phyloP scores from a whole-genome alignment of 352 stramenopile genomes.

The Pythium pyrilobum region DNA sequence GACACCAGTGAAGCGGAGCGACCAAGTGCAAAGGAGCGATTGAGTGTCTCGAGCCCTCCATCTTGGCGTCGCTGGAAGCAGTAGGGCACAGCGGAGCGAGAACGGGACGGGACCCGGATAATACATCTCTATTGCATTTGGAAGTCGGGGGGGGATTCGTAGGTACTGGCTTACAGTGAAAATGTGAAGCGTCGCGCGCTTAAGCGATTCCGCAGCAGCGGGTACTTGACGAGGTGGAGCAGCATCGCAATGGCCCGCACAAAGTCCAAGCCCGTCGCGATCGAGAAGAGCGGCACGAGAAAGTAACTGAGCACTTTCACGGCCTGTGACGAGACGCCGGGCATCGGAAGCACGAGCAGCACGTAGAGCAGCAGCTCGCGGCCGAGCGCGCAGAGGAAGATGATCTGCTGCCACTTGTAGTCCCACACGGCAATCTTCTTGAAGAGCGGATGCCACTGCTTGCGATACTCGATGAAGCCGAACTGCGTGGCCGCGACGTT shows the following conservation, averaged over 20 bases:
- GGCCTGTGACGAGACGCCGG: slow-evolving; percentile 9
- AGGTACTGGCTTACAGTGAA: neutral
- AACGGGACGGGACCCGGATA: neutral
- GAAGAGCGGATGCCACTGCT: slow-evolving; percentile 58
- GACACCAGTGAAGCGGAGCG: too few relatives aligned
- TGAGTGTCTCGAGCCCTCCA: too few relatives aligned
- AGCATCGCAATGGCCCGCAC: slow-evolving; percentile 47
- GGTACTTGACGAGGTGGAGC: slow-evolving; percentile 44
- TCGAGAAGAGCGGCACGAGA: slow-evolving; percentile 52
- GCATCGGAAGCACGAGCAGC: slow-evolving; percentile 54
- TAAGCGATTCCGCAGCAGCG: slow-evolving; percentile 14
- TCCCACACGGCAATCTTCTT: slow-evolving; percentile 55
- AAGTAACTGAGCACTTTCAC: slow-evolving; percentile 35
- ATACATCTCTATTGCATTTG: slow-evolving; percentile 19
- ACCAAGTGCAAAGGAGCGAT: neutral
- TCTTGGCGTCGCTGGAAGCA: too few relatives aligned
- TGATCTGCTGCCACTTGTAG: slow-evolving; percentile 32
- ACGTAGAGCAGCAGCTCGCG: slow-evolving; percentile 58
- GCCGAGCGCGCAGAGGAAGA: slow-evolving; percentile 46
- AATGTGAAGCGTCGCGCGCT: neutral
- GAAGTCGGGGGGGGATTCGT: neutral
- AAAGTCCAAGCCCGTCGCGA: slow-evolving; percentile 54
- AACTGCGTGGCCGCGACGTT: slow-evolving; percentile 48
- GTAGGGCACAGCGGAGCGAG: neutral
- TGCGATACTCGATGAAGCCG: slow-evolving; percentile 53